phyloP scores from a whole-genome alignment of 129 eudicot species.

The Chrysanthemum seticuspe region DNA sequence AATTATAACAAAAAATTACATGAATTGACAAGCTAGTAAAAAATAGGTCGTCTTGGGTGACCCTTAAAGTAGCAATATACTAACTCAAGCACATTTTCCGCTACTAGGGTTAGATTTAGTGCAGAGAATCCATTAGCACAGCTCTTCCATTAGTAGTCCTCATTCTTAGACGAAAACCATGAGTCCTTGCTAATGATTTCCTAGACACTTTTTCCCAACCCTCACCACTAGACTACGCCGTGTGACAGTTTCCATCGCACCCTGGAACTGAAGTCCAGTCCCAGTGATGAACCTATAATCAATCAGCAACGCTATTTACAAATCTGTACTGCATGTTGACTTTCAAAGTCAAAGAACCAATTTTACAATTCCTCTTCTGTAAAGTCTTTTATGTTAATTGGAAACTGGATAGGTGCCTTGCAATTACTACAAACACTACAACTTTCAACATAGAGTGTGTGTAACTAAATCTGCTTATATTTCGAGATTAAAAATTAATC shows the following conservation, averaged over 20 bases:
- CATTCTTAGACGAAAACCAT: constrained; percentile 91
- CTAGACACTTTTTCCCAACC: constrained; percentile 74
- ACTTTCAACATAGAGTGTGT: not conserved
- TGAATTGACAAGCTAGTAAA: constrained; percentile 25
- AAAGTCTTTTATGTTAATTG: not conserved
- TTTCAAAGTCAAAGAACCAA: not conserved
- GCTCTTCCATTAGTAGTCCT: constrained; percentile 88
- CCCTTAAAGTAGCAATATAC: constrained; percentile 27
- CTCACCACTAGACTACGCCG: constrained; percentile 67
- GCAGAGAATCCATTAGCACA: constrained; percentile 59
- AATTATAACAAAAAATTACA: constrained; percentile 29
- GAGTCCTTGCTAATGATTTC: constrained; percentile 87
- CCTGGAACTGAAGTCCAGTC: constrained; percentile 43
- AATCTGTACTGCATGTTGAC: not conserved
- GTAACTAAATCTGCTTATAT: not conserved
- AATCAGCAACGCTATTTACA: not conserved
- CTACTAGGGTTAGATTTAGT: constrained; percentile 74
- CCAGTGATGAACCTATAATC: constrained; percentile 69
- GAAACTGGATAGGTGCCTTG: not conserved
- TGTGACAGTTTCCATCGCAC: constrained; percentile 29
- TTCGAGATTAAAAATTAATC: not conserved
- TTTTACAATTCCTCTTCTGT: not conserved
- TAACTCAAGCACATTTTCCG: constrained; percentile 64
- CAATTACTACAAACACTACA: not conserved
- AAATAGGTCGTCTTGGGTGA: constrained; percentile 14